phyloP scores from a whole-genome alignment of 2,329 filamentous ascomycete genomes.

The Pestalotiopsis sp. region DNA sequence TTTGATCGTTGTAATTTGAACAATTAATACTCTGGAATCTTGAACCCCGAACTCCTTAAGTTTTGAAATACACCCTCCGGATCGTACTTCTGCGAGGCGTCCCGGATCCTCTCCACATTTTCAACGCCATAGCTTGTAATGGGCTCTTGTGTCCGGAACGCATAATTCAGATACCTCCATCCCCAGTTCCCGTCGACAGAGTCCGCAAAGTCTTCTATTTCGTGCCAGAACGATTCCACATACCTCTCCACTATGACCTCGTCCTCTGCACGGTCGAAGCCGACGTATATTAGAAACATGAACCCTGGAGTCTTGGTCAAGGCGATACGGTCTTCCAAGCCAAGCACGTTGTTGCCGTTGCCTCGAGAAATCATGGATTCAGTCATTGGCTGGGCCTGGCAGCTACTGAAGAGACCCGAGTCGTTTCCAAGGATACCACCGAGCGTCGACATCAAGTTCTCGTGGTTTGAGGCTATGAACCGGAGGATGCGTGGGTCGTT shows the following conservation, averaged over 20 bases:
- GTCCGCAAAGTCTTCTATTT: slow-evolving; percentile 22
- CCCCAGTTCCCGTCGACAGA: slow-evolving; percentile 20
- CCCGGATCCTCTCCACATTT: slow-evolving; percentile 31
- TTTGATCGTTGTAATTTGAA: background rate
- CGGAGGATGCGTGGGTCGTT: slow-evolving; percentile 29
- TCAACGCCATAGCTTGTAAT: slow-evolving; percentile 34
- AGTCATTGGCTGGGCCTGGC: slow-evolving; percentile 38
- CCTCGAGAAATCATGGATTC: slow-evolving; percentile 34
- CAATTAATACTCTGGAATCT: slow-evolving; percentile 22
- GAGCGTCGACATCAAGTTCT: slow-evolving; percentile 34
- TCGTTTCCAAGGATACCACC: slow-evolving; percentile 23
- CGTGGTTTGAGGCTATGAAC: slow-evolving; percentile 39
- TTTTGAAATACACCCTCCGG: slow-evolving; percentile 36
- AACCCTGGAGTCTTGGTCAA: slow-evolving; percentile 24
- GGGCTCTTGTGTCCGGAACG: slow-evolving; percentile 30
- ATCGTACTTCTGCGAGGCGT: slow-evolving; percentile 36
- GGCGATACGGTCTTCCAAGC: slow-evolving; percentile 31
- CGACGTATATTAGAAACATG: slow-evolving; percentile 31
- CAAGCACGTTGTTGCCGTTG: slow-evolving; percentile 41
- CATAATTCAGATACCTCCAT: slow-evolving; percentile 41
- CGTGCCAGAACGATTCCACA: slow-evolving; percentile 27
- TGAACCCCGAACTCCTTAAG: slow-evolving; percentile 38
- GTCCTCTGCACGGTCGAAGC: slow-evolving; percentile 30
- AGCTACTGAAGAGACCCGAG: slow-evolving; percentile 32
- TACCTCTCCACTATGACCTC: slow-evolving; percentile 28